phyloP scores from a whole-genome alignment of 2,329 filamentous ascomycete genomes.

The Alternaria ethzedia region DNA sequence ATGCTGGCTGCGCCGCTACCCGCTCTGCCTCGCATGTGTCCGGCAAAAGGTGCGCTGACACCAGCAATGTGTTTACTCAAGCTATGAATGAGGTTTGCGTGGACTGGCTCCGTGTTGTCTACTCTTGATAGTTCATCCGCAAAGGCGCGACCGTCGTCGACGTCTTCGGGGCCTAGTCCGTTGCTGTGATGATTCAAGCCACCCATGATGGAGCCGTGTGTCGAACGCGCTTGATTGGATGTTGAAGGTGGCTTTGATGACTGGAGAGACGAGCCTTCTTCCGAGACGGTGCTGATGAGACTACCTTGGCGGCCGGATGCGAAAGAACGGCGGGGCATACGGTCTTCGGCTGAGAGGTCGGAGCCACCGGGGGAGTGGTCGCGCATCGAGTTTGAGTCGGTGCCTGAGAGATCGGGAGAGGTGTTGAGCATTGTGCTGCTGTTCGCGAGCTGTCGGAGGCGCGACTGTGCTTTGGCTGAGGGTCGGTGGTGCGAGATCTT shows the following conservation, averaged over 20 bases:
- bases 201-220: constrained; percentile 34
- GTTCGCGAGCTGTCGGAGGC: constrained; percentile 83
- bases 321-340: constrained; percentile 35
- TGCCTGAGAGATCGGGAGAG: constrained; percentile 41
- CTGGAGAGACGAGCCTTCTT: constrained; percentile 32
- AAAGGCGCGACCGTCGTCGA: constrained; percentile 43
- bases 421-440: constrained; percentile 68
- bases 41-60: constrained; percentile 33
- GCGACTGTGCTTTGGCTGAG: constrained; percentile 76
- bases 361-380: constrained; percentile 42
- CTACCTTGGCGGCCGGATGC: constrained; percentile 40
- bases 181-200: constrained; percentile 18
- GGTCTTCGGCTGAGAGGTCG: constrained; percentile 30
- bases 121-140: constrained; percentile 45
- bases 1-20: constrained; percentile 16
- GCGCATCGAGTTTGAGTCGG: constrained; percentile 38
- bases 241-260: constrained; percentile 18
- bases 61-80: constrained; percentile 43
- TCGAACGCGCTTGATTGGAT: constrained; percentile 24
- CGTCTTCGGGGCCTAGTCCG: constrained; percentile 22
- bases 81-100: constrained; percentile 42
- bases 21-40: constrained; percentile 22
- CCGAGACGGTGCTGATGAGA: constrained; percentile 37
- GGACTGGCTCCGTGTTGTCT: constrained; percentile 45
- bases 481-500: constrained; percentile 92